Base-by-base conservation (phyloP, 805 yeast genomes). In the Ogataea degrootiae region DNA sequence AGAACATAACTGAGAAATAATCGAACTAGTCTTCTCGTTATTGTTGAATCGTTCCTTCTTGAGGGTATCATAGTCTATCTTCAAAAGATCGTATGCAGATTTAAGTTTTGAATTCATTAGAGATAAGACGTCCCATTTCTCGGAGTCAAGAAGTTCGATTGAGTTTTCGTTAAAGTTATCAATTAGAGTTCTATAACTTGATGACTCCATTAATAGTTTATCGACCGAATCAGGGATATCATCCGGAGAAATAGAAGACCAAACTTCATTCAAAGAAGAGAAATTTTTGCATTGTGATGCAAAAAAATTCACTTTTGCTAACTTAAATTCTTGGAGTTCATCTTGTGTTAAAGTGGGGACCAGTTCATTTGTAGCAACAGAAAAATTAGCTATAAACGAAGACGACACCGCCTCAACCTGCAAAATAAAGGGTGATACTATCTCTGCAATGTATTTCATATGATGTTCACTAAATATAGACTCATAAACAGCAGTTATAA, bases 181-280 rank as follows among this genome's bases (percentile, higher is more conserved):
- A 12, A 77, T 44, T n/a, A 70, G 60, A 0, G 70, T 67, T 46
- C 77, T 73, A 19, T 74, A 58, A 44, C 71, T 72, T 31, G 75
- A 77, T 1, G 74, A 68, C 9, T 74, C 75, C 45, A 66, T 47
- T 62, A 77, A 61, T 39, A 63, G 61, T 41, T 69, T 65, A 41
- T 74, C 78, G 0, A 72, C 56, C 1, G 62, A 54, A 2, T 58
- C 54, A 1, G 71, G 68, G 4, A 69, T 48, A 1, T 42, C 44
- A 15, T 26, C 7, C 17, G 17, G 19, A 1, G 49, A 31, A 22
- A 46, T 49, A 0, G 52, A 39, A 8, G 51, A 56, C 83, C 83
- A 78, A 1, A 67, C 31, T 2, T 47, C 45, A 1, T 53, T 40
- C 1, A 75, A 45, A 0, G 51, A 53, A 5, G 62, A 65, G 19